Evolutionary conservation across 179 eudicot genomes (phyloP).

Genomic region (Actinidia arguta): DNA sequence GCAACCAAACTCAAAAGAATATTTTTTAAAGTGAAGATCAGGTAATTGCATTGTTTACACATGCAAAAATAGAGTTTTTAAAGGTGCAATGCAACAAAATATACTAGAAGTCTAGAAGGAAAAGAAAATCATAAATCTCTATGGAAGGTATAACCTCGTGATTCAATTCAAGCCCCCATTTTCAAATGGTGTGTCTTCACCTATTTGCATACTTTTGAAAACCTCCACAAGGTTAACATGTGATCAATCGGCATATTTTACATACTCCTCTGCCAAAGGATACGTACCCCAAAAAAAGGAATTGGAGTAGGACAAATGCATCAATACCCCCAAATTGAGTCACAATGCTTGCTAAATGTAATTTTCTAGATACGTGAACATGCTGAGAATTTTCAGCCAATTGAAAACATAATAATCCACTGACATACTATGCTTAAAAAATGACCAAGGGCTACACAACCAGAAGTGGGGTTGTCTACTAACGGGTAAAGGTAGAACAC

Average conservation of each 20-base stretch:
- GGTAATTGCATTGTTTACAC: no score
- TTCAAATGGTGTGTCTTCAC: conserved; percentile 68
- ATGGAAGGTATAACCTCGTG: no score
- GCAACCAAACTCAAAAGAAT: no score
- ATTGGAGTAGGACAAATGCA: conserved; percentile 7
- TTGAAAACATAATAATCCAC: not conserved
- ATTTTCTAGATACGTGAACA: not conserved
- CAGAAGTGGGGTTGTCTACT: not conserved
- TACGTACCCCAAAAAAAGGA: conserved; percentile 72
- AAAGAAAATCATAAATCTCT: no score
- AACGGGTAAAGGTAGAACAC: not conserved
- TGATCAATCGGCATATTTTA: conserved; percentile 68
- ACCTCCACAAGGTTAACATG: conserved; percentile 82
- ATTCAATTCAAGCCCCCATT: conserved; percentile 61
- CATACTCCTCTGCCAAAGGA: conserved; percentile 76
- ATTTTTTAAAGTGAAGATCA: no score
- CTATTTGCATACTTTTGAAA: conserved; percentile 81
- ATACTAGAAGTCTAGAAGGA: no score
- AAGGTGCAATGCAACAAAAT: no score
- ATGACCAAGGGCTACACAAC: not conserved
- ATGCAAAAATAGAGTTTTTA: conserved; percentile 7
- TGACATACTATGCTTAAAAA: not conserved
- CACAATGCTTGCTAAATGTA: not conserved
- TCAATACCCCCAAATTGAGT: not conserved
- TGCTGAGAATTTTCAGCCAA: not conserved